A percentile compares a stretch with the other conserved stretches of the same genome.
Conservation (phyloP, 371 early-diverging fungal species). For the Mucor piriformis region DNA sequence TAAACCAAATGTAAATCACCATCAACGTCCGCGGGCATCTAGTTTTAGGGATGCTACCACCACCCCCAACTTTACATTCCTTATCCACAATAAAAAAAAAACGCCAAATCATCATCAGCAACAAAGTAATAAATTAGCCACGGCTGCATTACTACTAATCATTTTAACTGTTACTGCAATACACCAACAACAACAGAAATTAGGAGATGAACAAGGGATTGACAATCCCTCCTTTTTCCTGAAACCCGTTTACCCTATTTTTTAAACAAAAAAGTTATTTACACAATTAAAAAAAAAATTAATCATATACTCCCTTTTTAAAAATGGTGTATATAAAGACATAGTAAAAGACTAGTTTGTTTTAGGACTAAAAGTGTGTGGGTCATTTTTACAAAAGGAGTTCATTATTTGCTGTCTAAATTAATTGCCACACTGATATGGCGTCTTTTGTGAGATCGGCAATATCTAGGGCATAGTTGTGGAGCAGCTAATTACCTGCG, state of each 20-base stretch:
- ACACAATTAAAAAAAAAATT: not conserved
- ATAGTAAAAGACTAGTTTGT: too few species aligned
- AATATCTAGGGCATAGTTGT: too few species aligned
- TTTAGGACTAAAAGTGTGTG: too few species aligned
- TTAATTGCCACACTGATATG: too few species aligned
- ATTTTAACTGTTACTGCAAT: not conserved
- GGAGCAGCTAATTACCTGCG: too few species aligned
- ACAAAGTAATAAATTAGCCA: slow-evolving; percentile 1
- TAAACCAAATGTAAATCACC: not conserved
- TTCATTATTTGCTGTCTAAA: too few species aligned
- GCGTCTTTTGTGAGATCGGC: too few species aligned
- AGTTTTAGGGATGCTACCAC: slow-evolving; percentile 3
- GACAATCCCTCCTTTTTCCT: not conserved
- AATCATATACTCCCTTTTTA: not conserved
- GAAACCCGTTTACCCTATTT: slow-evolving; percentile 13
- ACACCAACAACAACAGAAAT: not conserved
- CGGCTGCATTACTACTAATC: not conserved
- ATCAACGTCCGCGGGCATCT: slow-evolving; percentile 6
- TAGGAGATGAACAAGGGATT: not conserved
- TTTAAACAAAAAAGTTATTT: not conserved
- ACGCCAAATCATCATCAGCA: not conserved
- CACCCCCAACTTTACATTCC: not conserved
- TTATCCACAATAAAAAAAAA: not conserved
- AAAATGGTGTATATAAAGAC: too few species aligned
- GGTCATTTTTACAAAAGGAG: too few species aligned